Evolutionary conservation across 495 filamentous ascomycete genomes (phyloP).

Genomic region (Neohortaea acidophila): DNA sequence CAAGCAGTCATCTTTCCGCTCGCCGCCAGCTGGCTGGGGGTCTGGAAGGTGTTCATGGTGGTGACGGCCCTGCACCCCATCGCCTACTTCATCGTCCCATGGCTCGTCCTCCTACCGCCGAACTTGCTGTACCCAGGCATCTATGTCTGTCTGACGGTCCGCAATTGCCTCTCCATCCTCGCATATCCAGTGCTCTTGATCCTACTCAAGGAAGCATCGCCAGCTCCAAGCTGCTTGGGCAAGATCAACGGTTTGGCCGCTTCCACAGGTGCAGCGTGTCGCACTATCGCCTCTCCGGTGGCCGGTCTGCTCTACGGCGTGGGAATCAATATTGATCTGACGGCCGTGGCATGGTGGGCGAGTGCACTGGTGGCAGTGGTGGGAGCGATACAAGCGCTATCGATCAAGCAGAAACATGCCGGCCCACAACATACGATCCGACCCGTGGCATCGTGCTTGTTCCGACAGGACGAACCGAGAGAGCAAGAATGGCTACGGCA

Average conservation of each 20-base stretch:
- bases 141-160: slow-evolving; percentile 52
- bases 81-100: slow-evolving; percentile 60
- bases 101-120: slow-evolving; percentile 46
- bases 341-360: slow-evolving; percentile 64
- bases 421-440: slow-evolving; percentile 11
- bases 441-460: slow-evolving; percentile 2
- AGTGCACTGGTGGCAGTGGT: slow-evolving; percentile 53
- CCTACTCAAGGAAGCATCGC: slow-evolving; percentile 69
- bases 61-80: slow-evolving; percentile 64
- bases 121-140: slow-evolving; percentile 48
- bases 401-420: slow-evolving; percentile 35
- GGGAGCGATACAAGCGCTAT: slow-evolving; percentile 54
- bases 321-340: slow-evolving; percentile 50
- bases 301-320: slow-evolving; percentile 60
- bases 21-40: slow-evolving; percentile 52
- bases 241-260: slow-evolving; percentile 73
- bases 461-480: background rate
- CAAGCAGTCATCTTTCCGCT: slow-evolving; percentile 63
- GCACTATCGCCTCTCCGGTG: slow-evolving; percentile 61
- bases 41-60: slow-evolving; percentile 56
- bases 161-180: slow-evolving; percentile 63
- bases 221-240: slow-evolving; percentile 48
- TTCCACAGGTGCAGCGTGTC: slow-evolving; percentile 59
- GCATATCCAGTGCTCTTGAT: slow-evolving; percentile 67
- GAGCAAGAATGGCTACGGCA: background rate